Conservation (phyloP, 495 filamentous ascomycete genomes). For the Penicillium daleae region DNA sequence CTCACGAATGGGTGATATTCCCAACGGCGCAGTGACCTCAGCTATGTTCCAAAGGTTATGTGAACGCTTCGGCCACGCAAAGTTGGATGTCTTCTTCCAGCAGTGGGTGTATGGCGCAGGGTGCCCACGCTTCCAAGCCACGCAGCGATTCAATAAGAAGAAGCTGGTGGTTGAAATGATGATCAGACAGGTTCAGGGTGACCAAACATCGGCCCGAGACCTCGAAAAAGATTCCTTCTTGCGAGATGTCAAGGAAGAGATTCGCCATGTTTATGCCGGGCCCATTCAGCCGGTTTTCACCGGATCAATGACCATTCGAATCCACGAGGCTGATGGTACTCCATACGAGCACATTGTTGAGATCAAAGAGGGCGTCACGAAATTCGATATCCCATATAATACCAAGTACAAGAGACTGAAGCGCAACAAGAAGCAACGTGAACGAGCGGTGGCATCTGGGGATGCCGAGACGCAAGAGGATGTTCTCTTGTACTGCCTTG, state of each 20-base stretch:
- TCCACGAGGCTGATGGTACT: constrained; percentile 97
- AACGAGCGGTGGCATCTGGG: constrained; percentile 67
- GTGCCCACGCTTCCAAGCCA: constrained; percentile 82
- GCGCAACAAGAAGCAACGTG: constrained; percentile 84
- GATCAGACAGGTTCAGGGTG: constrained; percentile 78
- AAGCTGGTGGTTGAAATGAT: constrained; percentile 92
- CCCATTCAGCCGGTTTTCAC: constrained; percentile 79
- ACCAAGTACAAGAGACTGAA: constrained; percentile 99
- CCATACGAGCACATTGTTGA: constrained; percentile 98
- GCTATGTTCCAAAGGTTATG: constrained; percentile 76
- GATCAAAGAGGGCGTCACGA: constrained; percentile 80
- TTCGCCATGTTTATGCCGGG: constrained; percentile 69
- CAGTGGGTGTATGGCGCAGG: constrained; percentile 92
- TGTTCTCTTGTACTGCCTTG: constrained; percentile 85
- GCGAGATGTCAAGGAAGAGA: constrained; percentile 79
- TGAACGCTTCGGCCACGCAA: constrained; percentile 83
- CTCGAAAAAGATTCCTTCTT: constrained; percentile 72
- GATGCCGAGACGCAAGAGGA: constrained; percentile 81
- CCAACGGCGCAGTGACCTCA: constrained; percentile 73
- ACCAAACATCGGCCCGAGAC: constrained; percentile 52
- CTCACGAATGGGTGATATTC: constrained; percentile 75
- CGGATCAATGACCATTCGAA: constrained; percentile 94
- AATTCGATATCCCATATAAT: constrained; percentile 95
- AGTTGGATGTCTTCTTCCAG: constrained; percentile 83
- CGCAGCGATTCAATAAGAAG: constrained; percentile 96